A percentile compares a stretch with the other conserved stretches of the same genome.
phyloP scores from a whole-genome alignment of 331 rosid species.

The Malus hybrid region DNA sequence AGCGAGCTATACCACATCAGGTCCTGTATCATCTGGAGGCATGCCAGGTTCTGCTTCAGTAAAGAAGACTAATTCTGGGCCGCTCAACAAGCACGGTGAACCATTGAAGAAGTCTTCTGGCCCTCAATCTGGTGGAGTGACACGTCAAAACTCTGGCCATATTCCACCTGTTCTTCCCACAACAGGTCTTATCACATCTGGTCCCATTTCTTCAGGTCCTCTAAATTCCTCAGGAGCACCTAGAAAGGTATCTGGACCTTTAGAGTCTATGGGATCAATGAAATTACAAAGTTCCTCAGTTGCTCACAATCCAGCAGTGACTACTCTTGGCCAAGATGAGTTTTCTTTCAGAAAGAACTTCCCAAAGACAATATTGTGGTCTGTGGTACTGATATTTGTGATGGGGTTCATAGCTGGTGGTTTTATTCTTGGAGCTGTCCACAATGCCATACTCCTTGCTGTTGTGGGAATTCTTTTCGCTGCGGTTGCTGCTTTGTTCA shows the following conservation, averaged over 20 bases:
- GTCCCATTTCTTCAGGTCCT: slow-evolving; percentile 89
- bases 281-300: slow-evolving; percentile 44
- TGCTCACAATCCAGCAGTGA: slow-evolving; percentile 74
- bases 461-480: slow-evolving; percentile 75
- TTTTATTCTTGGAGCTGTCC: slow-evolving; percentile 97
- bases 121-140: slow-evolving; percentile 89
- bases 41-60: slow-evolving; percentile 63
- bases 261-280: slow-evolving; percentile 71
- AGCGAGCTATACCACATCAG: slow-evolving; percentile 60
- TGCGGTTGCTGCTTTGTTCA: slow-evolving; percentile 67
- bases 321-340: slow-evolving; percentile 71
- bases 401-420: slow-evolving; percentile 99
- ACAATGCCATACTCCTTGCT: slow-evolving; percentile 81
- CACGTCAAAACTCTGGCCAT: slow-evolving; percentile 97
- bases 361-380: slow-evolving; percentile 92
- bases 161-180: slow-evolving; percentile 89
- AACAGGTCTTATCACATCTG: slow-evolving; percentile 93
- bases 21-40: slow-evolving; percentile 63
- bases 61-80: slow-evolving; percentile 93
- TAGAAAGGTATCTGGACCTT: slow-evolving; percentile 83
- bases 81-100: slow-evolving; percentile 90
- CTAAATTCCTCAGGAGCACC: slow-evolving; percentile 95
- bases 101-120: slow-evolving; percentile 93
- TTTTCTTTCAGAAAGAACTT: slow-evolving; percentile 86
- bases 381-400: slow-evolving; percentile 80